A percentile compares a stretch with the other conserved stretches of the same genome.
Conservation (phyloP, 306 rosid species). For the Fragaria iinumae region DNA sequence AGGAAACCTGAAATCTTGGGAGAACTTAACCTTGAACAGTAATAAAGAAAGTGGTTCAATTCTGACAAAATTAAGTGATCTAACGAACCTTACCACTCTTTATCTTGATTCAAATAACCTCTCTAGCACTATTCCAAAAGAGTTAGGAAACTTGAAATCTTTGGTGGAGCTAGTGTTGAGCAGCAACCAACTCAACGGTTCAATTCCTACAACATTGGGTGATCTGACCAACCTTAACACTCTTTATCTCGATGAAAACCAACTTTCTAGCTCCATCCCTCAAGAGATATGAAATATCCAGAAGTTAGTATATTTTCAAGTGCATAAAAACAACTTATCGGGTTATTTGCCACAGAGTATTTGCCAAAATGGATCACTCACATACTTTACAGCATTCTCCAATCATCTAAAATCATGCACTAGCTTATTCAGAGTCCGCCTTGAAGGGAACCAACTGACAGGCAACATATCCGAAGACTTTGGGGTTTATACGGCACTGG, state of each 20-base stretch:
- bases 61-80: too few species aligned
- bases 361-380: not conserved
- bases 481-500: slow-evolving; percentile 35
- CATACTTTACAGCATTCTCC: not conserved
- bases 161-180: too few species aligned
- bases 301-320: not conserved
- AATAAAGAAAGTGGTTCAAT: too few species aligned
- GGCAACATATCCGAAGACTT: slow-evolving; percentile 38
- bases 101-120: too few species aligned
- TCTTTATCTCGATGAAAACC: accelerated
- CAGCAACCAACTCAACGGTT: too few species aligned
- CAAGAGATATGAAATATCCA: not conserved
- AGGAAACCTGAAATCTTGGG: too few species aligned
- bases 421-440: slow-evolving; percentile 24
- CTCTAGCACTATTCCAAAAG: too few species aligned
- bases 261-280: not conserved
- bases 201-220: not conserved
- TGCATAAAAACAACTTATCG: slow-evolving; percentile 5
- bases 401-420: slow-evolving; percentile 27
- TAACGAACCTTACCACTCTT: too few species aligned
- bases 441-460: slow-evolving; percentile 29
- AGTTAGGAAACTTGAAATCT: too few species aligned
- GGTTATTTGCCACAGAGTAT: not conserved
- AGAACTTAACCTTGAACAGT: too few species aligned
- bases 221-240: not conserved